Evolutionary conservation across 306 rosid species (phyloP).

Genomic region (Castanea mollissima): DNA sequence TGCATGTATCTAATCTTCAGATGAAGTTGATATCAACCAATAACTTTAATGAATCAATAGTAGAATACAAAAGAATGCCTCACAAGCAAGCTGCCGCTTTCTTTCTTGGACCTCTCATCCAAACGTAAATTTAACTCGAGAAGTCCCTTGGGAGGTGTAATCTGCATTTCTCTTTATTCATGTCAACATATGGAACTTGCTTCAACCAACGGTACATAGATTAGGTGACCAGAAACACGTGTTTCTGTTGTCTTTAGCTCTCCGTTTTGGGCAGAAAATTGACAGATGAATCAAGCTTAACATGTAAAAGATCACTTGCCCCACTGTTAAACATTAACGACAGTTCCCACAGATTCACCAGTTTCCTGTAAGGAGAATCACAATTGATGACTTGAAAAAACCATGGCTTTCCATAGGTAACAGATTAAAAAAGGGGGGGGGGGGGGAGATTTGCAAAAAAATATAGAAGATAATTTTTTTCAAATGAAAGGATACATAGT

Average conservation of each 20-base stretch:
- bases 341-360: constrained; percentile 67
- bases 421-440: background rate
- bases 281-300: constrained; percentile 65
- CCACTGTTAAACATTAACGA: constrained; percentile 73
- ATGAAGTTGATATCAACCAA: background rate
- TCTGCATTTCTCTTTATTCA: constrained; percentile 64
- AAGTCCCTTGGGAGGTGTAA: constrained; percentile 95
- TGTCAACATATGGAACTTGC: constrained; percentile 87
- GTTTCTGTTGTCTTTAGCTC: constrained; percentile 50
- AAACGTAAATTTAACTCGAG: constrained; percentile 73
- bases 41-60: constrained; percentile 20
- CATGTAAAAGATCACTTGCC: constrained; percentile 76
- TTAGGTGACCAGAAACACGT: constrained; percentile 55
- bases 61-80: constrained; percentile 54
- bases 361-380: constrained; percentile 62
- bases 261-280: constrained; percentile 53
- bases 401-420: constrained; percentile 12
- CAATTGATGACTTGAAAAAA: constrained; percentile 27
- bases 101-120: constrained; percentile 90
- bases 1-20: background rate
- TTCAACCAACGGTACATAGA: constrained; percentile 92
- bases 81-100: constrained; percentile 93
- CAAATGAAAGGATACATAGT: background rate
- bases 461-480: too few species aligned
- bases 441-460: too few species aligned